phyloP scores from a whole-genome alignment of 2,329 filamentous ascomycete genomes.

The Venturia oleaginea region DNA sequence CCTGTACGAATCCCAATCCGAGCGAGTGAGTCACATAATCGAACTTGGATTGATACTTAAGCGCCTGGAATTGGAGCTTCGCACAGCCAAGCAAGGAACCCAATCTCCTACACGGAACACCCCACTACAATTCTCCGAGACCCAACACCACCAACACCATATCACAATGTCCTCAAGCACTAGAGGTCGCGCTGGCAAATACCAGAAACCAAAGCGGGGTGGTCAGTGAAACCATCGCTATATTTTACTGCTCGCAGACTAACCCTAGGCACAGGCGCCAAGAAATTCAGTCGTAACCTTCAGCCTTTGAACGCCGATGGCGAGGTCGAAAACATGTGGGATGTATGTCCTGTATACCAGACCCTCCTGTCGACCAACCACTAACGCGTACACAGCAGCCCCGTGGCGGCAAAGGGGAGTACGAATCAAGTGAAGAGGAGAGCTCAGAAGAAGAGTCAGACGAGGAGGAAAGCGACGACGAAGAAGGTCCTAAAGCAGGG shows the following conservation, averaged over 20 bases:
- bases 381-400: neutral
- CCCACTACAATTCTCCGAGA: neutral
- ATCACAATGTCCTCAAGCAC: conserved; percentile 10
- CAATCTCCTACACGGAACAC: neutral
- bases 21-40: neutral
- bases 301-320: conserved; percentile 83
- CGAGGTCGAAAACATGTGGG: conserved; percentile 84
- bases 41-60: neutral
- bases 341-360: conserved; percentile 38
- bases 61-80: neutral
- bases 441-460: conserved; percentile 38
- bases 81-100: neutral
- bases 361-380: neutral
- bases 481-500: conserved; percentile 20
- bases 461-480: conserved; percentile 33
- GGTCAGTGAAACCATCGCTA: conserved; percentile 46
- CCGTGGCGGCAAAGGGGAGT: conserved; percentile 22
- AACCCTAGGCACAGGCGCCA: conserved; percentile 56
- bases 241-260: neutral
- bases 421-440: conserved; percentile 25
- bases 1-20: neutral
- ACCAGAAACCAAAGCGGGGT: conserved; percentile 85
- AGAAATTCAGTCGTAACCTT: conserved; percentile 89
- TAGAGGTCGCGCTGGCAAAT: conserved; percentile 82
- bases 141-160: neutral